Base-by-base conservation (phyloP, 2,329 filamentous ascomycete genomes). In the Colletotrichum truncatum region DNA sequence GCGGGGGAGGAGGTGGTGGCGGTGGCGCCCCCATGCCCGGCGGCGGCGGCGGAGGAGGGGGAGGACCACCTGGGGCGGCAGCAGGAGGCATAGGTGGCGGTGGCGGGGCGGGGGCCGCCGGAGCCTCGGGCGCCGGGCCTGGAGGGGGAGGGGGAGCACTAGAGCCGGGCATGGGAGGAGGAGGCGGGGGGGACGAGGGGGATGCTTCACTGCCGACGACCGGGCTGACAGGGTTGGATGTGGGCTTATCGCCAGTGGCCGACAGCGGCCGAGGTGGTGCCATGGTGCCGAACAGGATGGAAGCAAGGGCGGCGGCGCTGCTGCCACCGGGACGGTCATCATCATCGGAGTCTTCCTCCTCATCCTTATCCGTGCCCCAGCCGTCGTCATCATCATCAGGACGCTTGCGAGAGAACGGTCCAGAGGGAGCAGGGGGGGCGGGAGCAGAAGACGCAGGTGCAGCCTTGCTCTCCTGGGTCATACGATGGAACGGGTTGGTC, bases 271-370 rank as follows among this genome's bases (percentile, higher is more conserved):
- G 89, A 12, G 96, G 95, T 38, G 96, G 95, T 9, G 88, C 95
- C 94, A 99, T 98, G 54, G 94, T 97, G 64, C 96, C 95, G 76
- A 99, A 99, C 18, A 99, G 85, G 66, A 98, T 96, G 6, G 93
- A 97, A 14, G 96, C 96, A 36, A 99, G 87, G 72, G 97, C 93
- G 66, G 97, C 96, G 51, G 96, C 96, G 70, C 89, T 93, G 64
- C 91, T 90, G 58, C 93, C 93, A 53, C 92, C 92, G 16, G 93
- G 90, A 9, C 90, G 87, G 57, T 94, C 91, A 60, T 94, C 92
- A 34, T 89, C 90, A 55, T 93, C 91, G 58, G 92, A 89, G 18
- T 91, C 89, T 4, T 85, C 83, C 18, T 84, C 82, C 26, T 83
- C 81, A 18, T 81, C 80, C 72, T 87, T 89, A 65, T 91, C 90